Base-by-base conservation (phyloP, 495 filamentous ascomycete species). In the Aspergillus wentii region DNA sequence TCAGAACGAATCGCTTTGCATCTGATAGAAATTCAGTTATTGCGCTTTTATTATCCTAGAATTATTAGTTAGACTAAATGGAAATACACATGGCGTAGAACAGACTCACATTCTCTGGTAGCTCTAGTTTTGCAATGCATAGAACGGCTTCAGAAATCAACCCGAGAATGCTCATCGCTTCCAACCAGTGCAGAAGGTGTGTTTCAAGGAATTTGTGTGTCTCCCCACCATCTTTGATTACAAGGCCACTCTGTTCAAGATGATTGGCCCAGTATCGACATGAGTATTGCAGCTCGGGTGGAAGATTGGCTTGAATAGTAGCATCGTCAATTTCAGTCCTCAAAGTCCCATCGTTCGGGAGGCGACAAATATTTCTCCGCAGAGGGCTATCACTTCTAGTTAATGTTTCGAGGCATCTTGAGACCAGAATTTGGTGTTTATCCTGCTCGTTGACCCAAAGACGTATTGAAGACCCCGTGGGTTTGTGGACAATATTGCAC, bases 241-340 rank as follows among this genome's bases (percentile, higher is more conserved):
- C 8, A 5, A 36, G 16, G 11, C 32, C 33, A 31, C 44, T 44
- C 25, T 41, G 18, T 15, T 37, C 48, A 17, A 58, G 40, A 41
- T 61, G 56, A 6, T 57, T 10, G 8, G 51, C 35, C 59, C 49
- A 61, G 37, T 61, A 51, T 3, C 28, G 31, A 34, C 54, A 61
- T 19, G 56, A 48, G 41, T 61, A 65, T 37, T 48, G 49, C n/a
- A n/a, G n/a, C n/a, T n/a, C n/a, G n/a, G n/a, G n/a, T n/a, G n/a
- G n/a, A n/a, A n/a, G n/a, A n/a, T n/a, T n/a, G n/a, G n/a, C n/a
- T n/a, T n/a, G n/a, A n/a, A n/a, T n/a, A n/a, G n/a, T n/a, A n/a
- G n/a, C n/a, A n/a, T n/a, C n/a, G n/a, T n/a, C n/a, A n/a, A n/a
- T n/a, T n/a, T n/a, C n/a, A n/a, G n/a, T n/a, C n/a, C n/a, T n/a